These are phyloP conservation scores for Starmerella powellii DNA, from an alignment of 805 yeast species.

Conservation along the genomic window DNA sequence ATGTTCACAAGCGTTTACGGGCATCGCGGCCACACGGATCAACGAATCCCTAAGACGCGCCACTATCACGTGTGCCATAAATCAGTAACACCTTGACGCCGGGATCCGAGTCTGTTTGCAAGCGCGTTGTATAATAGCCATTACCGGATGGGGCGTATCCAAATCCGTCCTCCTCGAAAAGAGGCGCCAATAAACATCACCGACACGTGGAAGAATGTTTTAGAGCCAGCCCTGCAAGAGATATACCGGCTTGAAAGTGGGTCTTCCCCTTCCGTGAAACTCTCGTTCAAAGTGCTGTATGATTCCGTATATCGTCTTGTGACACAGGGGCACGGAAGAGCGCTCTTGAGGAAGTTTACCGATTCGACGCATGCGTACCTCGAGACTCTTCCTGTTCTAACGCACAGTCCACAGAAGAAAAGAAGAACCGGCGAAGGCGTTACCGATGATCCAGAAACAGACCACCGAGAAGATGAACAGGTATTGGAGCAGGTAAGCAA, in stretches of 20 bases:
- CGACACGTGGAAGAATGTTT: conserved; percentile 17
- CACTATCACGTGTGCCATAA: too few species aligned
- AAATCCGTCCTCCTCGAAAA: conserved; percentile 20
- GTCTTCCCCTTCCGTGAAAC: not conserved
- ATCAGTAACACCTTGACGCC: too few species aligned
- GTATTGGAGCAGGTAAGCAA: conserved; percentile 8
- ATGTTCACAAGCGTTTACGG: too few species aligned
- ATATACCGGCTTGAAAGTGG: conserved; percentile 10
- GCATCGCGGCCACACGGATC: too few species aligned
- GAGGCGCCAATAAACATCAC: conserved; percentile 15
- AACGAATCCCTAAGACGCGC: too few species aligned
- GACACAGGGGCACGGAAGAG: conserved; percentile 20
- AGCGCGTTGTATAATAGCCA: too few species aligned
- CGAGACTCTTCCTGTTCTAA: conserved; percentile 3
- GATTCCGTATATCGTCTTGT: conserved; percentile 21
- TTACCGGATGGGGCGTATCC: conserved; percentile 7
- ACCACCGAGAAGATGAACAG: conserved; percentile 2
- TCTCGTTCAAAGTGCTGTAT: conserved; percentile 19
- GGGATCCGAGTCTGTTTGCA: too few species aligned
- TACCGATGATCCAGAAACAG: too few species aligned
- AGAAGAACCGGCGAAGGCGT: too few species aligned
- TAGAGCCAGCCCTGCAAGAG: conserved; percentile 22
- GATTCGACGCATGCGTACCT: conserved; percentile 14
- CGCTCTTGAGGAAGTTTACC: conserved; percentile 14
- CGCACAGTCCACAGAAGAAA: not conserved